Conservation (phyloP, 2,329 filamentous ascomycete species). For the Cryphonectria japonica region DNA sequence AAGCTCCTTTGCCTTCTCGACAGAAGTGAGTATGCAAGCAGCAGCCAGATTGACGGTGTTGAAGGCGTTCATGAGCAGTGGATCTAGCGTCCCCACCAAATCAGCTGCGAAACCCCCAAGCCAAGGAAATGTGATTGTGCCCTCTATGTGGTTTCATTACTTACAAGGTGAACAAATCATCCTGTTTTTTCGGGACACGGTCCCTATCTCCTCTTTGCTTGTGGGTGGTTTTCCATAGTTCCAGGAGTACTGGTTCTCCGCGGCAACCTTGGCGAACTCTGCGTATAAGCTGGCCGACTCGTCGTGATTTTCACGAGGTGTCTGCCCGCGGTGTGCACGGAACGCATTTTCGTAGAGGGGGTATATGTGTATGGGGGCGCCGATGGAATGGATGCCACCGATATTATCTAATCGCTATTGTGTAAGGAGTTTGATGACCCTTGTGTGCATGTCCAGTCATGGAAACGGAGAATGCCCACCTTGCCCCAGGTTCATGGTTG, state of each 20-base stretch:
- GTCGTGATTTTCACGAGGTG: slow-evolving; percentile 55
- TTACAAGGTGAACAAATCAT: slow-evolving; percentile 72
- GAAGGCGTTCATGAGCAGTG: slow-evolving; percentile 72
- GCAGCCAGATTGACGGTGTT: slow-evolving; percentile 69
- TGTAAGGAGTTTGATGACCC: slow-evolving; percentile 25
- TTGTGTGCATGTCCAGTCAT: slow-evolving; percentile 39
- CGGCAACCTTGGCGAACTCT: slow-evolving; percentile 61
- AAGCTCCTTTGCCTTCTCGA: slow-evolving; percentile 55
- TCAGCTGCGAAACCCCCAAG: neutral
- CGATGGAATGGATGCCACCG: slow-evolving; percentile 60
- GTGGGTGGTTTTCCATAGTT: slow-evolving; percentile 51
- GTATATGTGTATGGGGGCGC: slow-evolving; percentile 68
- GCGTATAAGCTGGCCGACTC: slow-evolving; percentile 66
- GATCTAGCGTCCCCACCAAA: slow-evolving; percentile 49
- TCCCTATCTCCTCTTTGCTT: slow-evolving; percentile 56
- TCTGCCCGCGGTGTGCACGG: slow-evolving; percentile 59
- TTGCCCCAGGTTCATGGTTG: slow-evolving; percentile 50
- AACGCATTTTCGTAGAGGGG: slow-evolving; percentile 69
- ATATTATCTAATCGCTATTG: slow-evolving; percentile 46
- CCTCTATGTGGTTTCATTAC: slow-evolving; percentile 32
- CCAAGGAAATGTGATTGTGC: neutral
- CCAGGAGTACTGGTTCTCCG: slow-evolving; percentile 60
- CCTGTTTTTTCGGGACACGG: slow-evolving; percentile 59
- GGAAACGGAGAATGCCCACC: slow-evolving; percentile 35
- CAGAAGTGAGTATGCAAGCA: slow-evolving; percentile 63